These are phyloP conservation scores for Leccinum proliferum DNA, from an alignment of 1,284 basidiomycete genomes.

Conservation along the genomic window DNA sequence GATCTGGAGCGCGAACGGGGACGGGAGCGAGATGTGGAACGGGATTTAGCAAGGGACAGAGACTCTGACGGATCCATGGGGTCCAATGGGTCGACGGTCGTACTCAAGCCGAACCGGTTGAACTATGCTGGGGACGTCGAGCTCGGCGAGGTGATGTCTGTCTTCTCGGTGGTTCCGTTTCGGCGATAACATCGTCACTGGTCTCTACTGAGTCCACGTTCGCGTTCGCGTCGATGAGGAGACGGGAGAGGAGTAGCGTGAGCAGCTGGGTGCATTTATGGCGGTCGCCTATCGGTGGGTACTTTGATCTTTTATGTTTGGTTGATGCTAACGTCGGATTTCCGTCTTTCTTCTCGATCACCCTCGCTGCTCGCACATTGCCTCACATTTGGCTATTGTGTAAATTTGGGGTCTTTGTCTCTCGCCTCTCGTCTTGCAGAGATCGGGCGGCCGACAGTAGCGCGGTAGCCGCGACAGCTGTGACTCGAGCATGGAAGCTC, in stretches of 20 bases:
- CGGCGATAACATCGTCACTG: not conserved
- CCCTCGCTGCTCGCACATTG: not conserved
- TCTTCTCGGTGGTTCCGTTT: not conserved
- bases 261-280: slow-evolving; percentile 43
- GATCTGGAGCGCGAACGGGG: not conserved
- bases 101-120: not conserved
- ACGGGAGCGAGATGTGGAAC: not conserved
- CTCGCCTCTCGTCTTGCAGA: slow-evolving; percentile 2
- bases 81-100: not conserved
- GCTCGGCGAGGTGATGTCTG: not conserved
- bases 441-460: slow-evolving; percentile 12
- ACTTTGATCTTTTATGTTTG: too few species aligned
- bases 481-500: not conserved
- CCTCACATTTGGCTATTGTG: not conserved
- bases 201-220: not conserved
- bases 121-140: not conserved
- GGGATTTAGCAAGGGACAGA: not conserved
- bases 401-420: not conserved
- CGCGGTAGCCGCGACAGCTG: slow-evolving; percentile 5
- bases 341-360: not conserved
- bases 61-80: not conserved
- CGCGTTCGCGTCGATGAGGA: not conserved
- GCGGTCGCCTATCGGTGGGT: slow-evolving; percentile 48
- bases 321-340: not conserved
- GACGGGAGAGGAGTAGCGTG: slow-evolving; percentile 23